Conservation (phyloP, 495 filamentous ascomycete species). For the Talaromyces wortmannii region DNA sequence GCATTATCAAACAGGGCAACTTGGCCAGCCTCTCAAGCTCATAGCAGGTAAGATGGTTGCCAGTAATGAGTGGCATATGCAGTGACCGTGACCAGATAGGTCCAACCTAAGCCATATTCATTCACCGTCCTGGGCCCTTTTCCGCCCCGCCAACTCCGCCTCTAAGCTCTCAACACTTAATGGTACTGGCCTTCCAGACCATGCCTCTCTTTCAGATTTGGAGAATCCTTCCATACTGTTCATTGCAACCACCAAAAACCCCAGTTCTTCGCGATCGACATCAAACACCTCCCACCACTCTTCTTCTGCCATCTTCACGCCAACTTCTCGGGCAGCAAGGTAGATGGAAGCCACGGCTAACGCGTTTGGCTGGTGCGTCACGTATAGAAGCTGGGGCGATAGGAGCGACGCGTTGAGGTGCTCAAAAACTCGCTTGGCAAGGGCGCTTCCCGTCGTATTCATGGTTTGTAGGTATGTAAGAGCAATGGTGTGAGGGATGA, state of each 20-base stretch:
- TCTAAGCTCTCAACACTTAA: conserved; percentile 51
- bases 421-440: conserved; percentile 59
- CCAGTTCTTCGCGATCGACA: conserved; percentile 91
- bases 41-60: no score
- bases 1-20: no score
- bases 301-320: conserved; percentile 65
- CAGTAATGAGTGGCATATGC: no score
- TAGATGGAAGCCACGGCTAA: conserved; percentile 88
- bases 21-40: no score
- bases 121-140: conserved; percentile 45
- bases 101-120: conserved; percentile 15
- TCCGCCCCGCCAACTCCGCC: conserved; percentile 49
- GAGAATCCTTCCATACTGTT: conserved; percentile 71
- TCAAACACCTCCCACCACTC: conserved; percentile 99
- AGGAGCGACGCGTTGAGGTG: conserved; percentile 80
- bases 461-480: conserved; percentile 91
- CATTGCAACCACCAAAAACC: conserved; percentile 86
- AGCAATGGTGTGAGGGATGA: conserved; percentile 79
- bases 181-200: conserved; percentile 32
- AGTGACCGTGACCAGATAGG: no score
- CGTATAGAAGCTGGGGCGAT: conserved; percentile 81
- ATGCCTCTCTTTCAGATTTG: conserved; percentile 40
- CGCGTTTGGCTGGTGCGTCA: conserved; percentile 83
- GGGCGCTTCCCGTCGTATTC: conserved; percentile 41
- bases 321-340: conserved; percentile 72